A percentile compares a stretch with the other conserved stretches of the same genome.
Conservation (phyloP, 192 early-diverging fungal genomes). For the Funneliformis mosseae region DNA sequence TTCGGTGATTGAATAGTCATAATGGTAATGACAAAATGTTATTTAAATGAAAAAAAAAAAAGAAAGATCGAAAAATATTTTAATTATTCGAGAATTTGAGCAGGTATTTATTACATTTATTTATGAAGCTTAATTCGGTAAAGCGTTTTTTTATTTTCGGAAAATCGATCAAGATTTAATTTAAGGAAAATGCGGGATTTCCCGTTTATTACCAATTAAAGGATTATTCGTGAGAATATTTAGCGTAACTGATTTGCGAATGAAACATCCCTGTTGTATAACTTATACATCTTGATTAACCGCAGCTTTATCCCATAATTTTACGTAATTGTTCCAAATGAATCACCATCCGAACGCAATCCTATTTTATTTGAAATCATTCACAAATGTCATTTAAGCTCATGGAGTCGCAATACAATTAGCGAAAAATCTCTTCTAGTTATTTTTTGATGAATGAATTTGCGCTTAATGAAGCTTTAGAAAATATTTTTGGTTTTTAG, state of each 20-base stretch:
- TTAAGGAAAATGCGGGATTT: no score
- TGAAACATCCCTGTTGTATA: background rate
- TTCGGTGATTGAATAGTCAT: background rate
- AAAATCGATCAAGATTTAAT: no score
- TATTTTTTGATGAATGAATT: background rate
- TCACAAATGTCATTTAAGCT: background rate
- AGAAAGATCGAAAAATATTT: no score
- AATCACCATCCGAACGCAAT: background rate
- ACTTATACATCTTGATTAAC: background rate
- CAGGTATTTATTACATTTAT: no score
- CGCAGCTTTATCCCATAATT: background rate
- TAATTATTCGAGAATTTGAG: no score
- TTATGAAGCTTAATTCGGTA: no score
- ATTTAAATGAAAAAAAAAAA: background rate
- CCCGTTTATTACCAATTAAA: no score
- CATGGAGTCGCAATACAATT: background rate
- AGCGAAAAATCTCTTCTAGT: background rate
- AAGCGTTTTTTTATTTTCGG: no score
- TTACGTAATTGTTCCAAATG: background rate
- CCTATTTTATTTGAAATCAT: background rate
- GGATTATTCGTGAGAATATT: no score
- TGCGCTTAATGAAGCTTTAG: background rate
- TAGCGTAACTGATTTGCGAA: background rate
- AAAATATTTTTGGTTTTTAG: background rate
- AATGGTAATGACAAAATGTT: background rate